Conservation (phyloP, 768 basidiomycete species). For the Nevesoporus exiguus region DNA sequence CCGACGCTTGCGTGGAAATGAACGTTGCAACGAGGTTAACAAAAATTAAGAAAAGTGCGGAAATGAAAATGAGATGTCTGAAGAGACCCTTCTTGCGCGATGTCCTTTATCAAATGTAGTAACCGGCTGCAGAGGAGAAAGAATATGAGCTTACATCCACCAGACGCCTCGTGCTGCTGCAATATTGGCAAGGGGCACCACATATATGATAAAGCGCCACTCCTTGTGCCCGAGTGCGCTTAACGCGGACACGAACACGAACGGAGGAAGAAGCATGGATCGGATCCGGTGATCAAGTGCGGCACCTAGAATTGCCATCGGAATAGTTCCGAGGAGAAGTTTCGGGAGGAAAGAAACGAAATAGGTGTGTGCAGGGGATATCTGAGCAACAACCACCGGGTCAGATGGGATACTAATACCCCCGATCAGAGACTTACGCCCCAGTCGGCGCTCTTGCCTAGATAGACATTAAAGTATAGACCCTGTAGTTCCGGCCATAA, state of each 20-base stretch:
- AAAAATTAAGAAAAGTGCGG: constrained; percentile 44
- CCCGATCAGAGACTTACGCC: constrained; percentile 56
- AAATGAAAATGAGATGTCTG: constrained; percentile 44
- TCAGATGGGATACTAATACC: constrained; percentile 2
- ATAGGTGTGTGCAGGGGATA: constrained; percentile 68
- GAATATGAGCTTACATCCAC: constrained; percentile 52
- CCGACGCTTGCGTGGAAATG: constrained; percentile 56
- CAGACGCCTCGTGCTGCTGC: constrained; percentile 65
- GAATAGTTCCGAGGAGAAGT: constrained; percentile 62
- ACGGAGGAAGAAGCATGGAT: constrained; percentile 47
- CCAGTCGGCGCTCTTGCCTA: constrained; percentile 90
- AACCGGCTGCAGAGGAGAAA: background rate
- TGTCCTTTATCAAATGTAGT: constrained; percentile 34
- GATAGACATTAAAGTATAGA: constrained; percentile 79
- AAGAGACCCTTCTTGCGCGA: constrained; percentile 46
- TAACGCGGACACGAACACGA: constrained; percentile 57
- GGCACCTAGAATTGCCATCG: constrained; percentile 56
- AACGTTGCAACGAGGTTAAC: constrained; percentile 53
- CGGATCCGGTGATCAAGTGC: constrained; percentile 47
- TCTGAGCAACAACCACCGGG: constrained; percentile 36
- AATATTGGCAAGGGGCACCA: constrained; percentile 77
- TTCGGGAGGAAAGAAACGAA: constrained; percentile 70
- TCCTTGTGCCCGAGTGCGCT: constrained; percentile 90
- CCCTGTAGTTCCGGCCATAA: constrained; percentile 87
- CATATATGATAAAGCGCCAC: constrained; percentile 94